Conservation (phyloP, 108 stramenopile species). For the Nitzschia sp. region DNA sequence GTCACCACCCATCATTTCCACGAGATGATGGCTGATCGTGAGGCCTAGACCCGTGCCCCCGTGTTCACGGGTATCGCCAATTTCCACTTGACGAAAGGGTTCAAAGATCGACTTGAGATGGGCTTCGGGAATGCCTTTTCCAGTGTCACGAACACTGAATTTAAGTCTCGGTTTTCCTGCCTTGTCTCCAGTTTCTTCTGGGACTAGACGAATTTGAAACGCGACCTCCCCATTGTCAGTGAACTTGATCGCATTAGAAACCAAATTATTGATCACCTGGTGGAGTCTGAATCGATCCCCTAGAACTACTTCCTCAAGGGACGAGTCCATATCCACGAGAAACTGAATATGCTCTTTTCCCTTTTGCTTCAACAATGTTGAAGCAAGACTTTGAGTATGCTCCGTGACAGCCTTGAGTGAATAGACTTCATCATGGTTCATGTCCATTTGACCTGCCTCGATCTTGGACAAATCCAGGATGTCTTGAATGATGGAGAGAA, state of each 20-base stretch:
- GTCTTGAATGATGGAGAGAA: slow-evolving; percentile 41
- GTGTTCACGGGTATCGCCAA: slow-evolving; percentile 1
- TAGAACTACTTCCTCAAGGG: background rate
- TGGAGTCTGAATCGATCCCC: slow-evolving; percentile 12
- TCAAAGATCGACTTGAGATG: slow-evolving; percentile 3
- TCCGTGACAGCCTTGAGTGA: background rate
- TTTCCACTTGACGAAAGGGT: slow-evolving; percentile 6
- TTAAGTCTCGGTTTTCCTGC: background rate
- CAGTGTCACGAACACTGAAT: slow-evolving; percentile 10
- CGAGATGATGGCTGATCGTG: background rate
- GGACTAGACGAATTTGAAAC: background rate
- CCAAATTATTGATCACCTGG: slow-evolving; percentile 25
- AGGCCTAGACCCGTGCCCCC: slow-evolving; percentile 16
- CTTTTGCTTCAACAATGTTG: background rate
- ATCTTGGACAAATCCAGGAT: slow-evolving; percentile 54
- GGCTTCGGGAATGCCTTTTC: background rate
- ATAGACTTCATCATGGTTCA: background rate
- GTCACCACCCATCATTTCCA: slow-evolving; percentile 11
- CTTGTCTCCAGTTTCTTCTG: background rate
- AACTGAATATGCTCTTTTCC: slow-evolving; percentile 1
- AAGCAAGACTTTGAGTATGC: background rate
- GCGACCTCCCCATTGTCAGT: slow-evolving; percentile 9
- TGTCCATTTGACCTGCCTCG: slow-evolving; percentile 35
- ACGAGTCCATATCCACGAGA: background rate
- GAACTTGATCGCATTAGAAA: slow-evolving; percentile 38